These are phyloP conservation scores for Powellomyces hirtus DNA, from an alignment of 192 early-diverging fungal genomes.

Conservation along the genomic window DNA sequence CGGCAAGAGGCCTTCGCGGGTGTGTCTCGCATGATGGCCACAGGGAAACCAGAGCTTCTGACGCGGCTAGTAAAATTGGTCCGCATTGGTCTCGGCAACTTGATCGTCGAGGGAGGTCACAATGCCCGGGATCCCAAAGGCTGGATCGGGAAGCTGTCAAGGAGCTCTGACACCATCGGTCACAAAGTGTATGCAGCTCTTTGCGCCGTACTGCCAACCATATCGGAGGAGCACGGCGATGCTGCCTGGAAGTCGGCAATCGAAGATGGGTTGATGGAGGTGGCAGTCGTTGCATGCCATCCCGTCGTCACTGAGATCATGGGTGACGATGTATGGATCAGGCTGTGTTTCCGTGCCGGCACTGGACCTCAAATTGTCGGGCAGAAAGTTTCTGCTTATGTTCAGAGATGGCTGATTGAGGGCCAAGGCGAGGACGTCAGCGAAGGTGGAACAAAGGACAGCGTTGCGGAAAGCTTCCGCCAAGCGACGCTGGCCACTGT, in stretches of 20 bases:
- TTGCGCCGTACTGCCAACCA: slow-evolving; percentile 31
- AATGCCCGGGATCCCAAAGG: slow-evolving; percentile 10
- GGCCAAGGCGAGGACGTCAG: slow-evolving; percentile 28
- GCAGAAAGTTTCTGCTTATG: slow-evolving; percentile 43
- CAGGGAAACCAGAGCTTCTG: not conserved
- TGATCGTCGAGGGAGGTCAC: slow-evolving; percentile 26
- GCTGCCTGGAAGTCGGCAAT: slow-evolving; percentile 6
- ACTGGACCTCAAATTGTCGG: slow-evolving; percentile 66
- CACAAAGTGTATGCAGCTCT: slow-evolving; percentile 32
- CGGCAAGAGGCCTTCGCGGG: slow-evolving; percentile 22
- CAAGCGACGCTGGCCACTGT: slow-evolving; percentile 64
- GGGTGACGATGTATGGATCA: slow-evolving; percentile 80
- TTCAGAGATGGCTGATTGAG: slow-evolving; percentile 43
- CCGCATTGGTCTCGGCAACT: slow-evolving; percentile 35
- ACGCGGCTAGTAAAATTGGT: slow-evolving; percentile 26
- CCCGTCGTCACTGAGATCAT: slow-evolving; percentile 40
- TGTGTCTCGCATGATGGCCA: not conserved
- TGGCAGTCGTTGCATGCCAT: slow-evolving; percentile 52
- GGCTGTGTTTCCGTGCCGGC: slow-evolving; percentile 72
- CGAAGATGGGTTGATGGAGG: slow-evolving; percentile 41
- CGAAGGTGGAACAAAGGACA: slow-evolving; percentile 22
- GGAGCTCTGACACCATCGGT: slow-evolving; percentile 30
- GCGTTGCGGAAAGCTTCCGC: slow-evolving; percentile 6
- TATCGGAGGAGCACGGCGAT: slow-evolving; percentile 7
- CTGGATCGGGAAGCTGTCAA: slow-evolving; percentile 40